Percentiles rank a stretch among this genome's conserved stretches.
Evolutionary conservation across 1,284 basidiomycete species (phyloP).

Genomic region (Coniophora puteana): DNA sequence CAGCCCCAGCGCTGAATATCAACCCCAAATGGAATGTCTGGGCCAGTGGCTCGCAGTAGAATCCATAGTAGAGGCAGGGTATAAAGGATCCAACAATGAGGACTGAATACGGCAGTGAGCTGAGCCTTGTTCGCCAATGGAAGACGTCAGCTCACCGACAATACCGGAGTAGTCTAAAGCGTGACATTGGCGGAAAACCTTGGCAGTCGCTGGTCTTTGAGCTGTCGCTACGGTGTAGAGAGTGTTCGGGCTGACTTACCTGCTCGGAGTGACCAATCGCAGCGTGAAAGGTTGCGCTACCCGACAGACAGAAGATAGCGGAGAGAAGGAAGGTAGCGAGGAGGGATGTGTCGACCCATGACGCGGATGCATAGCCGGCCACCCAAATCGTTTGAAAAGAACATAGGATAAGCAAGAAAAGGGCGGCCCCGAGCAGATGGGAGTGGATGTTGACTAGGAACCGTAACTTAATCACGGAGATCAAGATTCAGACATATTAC

Average conservation of each 20-base stretch:
- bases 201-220: slow-evolving; percentile 17
- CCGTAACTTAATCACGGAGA: slow-evolving; percentile 2
- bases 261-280: slow-evolving; percentile 69
- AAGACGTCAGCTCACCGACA: slow-evolving; percentile 35
- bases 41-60: slow-evolving; percentile 58
- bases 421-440: slow-evolving; percentile 73
- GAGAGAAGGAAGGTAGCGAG: slow-evolving; percentile 73
- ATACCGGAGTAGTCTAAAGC: slow-evolving; percentile 75
- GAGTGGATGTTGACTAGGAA: slow-evolving; percentile 80
- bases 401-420: slow-evolving; percentile 62
- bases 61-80: slow-evolving; percentile 71
- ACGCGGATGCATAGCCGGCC: slow-evolving; percentile 44
- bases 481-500: too few relatives aligned
- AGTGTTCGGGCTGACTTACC: too few relatives aligned
- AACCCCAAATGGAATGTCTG: slow-evolving; percentile 50
- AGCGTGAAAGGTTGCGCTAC: slow-evolving; percentile 78
- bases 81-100: slow-evolving; percentile 82
- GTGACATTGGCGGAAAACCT: slow-evolving; percentile 51
- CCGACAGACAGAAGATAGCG: slow-evolving; percentile 71
- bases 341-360: slow-evolving; percentile 62
- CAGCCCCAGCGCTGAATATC: slow-evolving; percentile 56
- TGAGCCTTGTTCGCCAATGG: slow-evolving; percentile 1
- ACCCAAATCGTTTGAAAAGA: slow-evolving; percentile 51
- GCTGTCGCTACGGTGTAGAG: neutral
- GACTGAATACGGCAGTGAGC: slow-evolving; percentile 22